Percentiles rank a stretch among this genome's conserved stretches.
Conservation (phyloP, 1,284 basidiomycete species). For the Golubevia sp. region DNA sequence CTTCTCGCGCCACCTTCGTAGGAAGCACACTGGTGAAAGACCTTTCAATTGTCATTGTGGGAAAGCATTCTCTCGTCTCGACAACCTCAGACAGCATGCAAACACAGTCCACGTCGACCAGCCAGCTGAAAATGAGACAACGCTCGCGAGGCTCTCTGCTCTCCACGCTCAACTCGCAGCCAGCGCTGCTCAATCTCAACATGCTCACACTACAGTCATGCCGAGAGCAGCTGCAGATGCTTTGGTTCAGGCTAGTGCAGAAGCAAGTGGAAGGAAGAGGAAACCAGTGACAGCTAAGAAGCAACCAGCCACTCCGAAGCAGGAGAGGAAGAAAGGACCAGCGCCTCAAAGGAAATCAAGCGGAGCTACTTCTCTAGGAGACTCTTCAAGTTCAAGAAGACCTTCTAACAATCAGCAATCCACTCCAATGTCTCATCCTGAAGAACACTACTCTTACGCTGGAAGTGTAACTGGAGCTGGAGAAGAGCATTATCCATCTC, state of each 20-base stretch:
- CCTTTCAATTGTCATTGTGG: constrained; percentile 91
- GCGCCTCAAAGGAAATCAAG: too few relatives aligned
- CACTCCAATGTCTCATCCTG: neutral
- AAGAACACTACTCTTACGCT: too few relatives aligned
- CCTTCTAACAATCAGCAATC: neutral
- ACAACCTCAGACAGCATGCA: constrained; percentile 94
- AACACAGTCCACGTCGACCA: constrained; percentile 93
- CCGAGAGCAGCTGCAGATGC: neutral
- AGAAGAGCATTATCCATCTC: neutral
- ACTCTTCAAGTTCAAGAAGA: too few relatives aligned
- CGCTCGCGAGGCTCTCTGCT: constrained; percentile 85
- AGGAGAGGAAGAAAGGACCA: neutral
- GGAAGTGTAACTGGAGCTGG: neutral
- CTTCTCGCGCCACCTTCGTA: constrained; percentile 59
- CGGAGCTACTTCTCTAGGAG: too few relatives aligned
- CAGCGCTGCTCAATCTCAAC: constrained; percentile 24
- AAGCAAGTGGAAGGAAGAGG: neutral
- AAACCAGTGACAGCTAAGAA: neutral
- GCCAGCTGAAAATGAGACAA: constrained; percentile 79
- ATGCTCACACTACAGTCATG: neutral
- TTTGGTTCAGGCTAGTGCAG: neutral
- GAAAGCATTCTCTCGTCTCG: constrained; percentile 91
- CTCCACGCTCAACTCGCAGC: constrained; percentile 78
- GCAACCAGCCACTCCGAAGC: too few relatives aligned
- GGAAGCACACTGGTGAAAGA: constrained; percentile 95